Evolutionary conservation across 2,329 filamentous ascomycete genomes (phyloP).

Genomic region (Microsporum canis): DNA sequence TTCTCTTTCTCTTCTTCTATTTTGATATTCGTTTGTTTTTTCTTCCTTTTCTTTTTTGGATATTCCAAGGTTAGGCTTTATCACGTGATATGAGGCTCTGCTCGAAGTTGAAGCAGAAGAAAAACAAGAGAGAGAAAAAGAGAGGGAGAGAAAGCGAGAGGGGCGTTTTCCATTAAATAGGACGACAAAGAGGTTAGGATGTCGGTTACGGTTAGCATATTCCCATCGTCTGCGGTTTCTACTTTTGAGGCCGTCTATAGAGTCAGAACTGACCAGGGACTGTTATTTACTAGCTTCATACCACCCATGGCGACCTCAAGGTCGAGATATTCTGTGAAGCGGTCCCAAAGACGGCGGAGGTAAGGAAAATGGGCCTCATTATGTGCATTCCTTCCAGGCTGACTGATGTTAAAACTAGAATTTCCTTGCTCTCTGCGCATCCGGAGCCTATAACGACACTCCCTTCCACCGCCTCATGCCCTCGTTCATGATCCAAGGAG

Average conservation of each 20-base stretch:
- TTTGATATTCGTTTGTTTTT: not conserved
- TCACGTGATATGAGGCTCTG: conserved; percentile 4
- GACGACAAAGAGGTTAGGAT: not conserved
- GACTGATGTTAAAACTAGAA: conserved; percentile 34
- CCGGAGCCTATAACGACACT: conserved; percentile 47
- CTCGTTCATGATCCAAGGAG: conserved; percentile 54
- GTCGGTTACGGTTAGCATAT: conserved; percentile 13
- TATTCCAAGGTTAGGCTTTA: not conserved
- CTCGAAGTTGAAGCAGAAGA: not conserved
- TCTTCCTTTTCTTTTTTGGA: not conserved
- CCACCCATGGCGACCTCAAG: conserved; percentile 80
- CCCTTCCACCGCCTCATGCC: conserved; percentile 54
- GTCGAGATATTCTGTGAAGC: conserved; percentile 93
- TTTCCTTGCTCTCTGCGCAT: conserved; percentile 55
- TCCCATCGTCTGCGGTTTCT: not conserved
- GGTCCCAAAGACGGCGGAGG: conserved; percentile 83
- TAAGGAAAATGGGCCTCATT: conserved; percentile 26
- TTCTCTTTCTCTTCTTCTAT: not conserved
- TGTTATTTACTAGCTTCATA: conserved; percentile 52
- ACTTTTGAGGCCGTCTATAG: not conserved
- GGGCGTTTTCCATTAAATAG: too few species aligned
- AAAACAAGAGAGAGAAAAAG: not conserved
- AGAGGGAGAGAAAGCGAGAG: not conserved
- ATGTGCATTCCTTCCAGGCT: not conserved
- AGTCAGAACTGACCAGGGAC: not conserved